Conservation (phyloP, 2,329 filamentous ascomycete species). For the Cladosporium sp. region DNA sequence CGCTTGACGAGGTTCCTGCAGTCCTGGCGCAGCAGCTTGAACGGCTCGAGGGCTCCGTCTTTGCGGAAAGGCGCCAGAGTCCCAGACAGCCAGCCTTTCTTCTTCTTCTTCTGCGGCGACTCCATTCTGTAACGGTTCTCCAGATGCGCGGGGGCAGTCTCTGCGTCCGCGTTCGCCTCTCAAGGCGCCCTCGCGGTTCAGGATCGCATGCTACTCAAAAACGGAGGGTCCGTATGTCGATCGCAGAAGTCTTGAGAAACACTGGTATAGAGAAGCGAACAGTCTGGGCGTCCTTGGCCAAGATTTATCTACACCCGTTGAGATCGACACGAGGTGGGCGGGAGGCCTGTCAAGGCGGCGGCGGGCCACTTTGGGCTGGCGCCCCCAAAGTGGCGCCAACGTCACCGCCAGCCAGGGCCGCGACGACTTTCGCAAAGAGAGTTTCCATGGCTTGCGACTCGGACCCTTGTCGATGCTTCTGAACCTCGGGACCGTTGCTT, state of each 20-base stretch:
- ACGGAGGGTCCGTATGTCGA: background rate
- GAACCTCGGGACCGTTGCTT: too few relatives aligned
- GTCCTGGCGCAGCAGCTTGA: constrained; percentile 30
- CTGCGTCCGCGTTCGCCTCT: background rate
- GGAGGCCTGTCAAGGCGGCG: background rate
- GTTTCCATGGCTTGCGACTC: too few relatives aligned
- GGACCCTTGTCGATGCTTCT: too few relatives aligned
- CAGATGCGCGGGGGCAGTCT: background rate
- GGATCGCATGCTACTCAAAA: background rate
- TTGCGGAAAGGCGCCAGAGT: constrained; percentile 14
- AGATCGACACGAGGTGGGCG: background rate
- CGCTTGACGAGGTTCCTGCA: constrained; percentile 23
- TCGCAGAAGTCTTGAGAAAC: background rate
- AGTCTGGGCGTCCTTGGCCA: background rate
- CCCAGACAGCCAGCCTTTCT: constrained; percentile 1
- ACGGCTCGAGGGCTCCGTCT: constrained; percentile 26
- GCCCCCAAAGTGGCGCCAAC: background rate
- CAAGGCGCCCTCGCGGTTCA: background rate
- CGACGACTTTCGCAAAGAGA: background rate
- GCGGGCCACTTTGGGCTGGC: too few relatives aligned
- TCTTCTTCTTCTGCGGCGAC: background rate
- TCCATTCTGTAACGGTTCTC: background rate
- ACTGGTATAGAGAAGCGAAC: background rate
- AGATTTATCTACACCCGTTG: constrained; percentile 1
- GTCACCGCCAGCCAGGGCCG: constrained; percentile 1